phyloP scores from a whole-genome alignment of 2,329 filamentous ascomycete genomes.

The Fusarium praegraminearum region DNA sequence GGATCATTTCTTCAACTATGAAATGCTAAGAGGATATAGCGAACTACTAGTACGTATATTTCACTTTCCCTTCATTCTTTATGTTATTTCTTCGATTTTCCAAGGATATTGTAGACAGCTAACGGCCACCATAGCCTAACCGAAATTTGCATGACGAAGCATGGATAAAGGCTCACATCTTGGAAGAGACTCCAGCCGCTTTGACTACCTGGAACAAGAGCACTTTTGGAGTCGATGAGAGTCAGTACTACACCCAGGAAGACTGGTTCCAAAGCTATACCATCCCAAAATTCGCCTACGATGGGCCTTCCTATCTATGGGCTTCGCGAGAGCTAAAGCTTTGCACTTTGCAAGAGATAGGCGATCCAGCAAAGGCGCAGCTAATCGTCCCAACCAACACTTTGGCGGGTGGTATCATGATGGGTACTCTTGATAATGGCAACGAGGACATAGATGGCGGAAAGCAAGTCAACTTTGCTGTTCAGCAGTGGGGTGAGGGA shows the following conservation, averaged over 20 bases:
- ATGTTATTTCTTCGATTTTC: fast-evolving
- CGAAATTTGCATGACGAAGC: neutral
- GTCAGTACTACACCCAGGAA: neutral
- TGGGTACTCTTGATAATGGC: neutral
- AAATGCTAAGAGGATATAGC: neutral
- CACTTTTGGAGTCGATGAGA: neutral
- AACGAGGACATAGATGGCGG: neutral
- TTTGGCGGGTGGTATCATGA: neutral
- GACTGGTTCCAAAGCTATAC: neutral
- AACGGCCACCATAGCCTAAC: neutral
- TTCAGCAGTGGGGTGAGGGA: slow-evolving; percentile 3
- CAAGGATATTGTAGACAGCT: neutral
- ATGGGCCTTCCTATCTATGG: slow-evolving; percentile 1
- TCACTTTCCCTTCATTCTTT: neutral
- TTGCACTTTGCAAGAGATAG: neutral
- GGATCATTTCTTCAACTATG: slow-evolving; percentile 2
- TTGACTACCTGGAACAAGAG: neutral
- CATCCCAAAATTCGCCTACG: neutral
- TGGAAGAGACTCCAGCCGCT: neutral
- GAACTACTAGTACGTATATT: neutral
- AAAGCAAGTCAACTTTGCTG: neutral
- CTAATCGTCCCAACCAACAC: neutral
- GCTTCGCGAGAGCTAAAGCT: slow-evolving; percentile 3
- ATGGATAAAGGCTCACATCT: neutral
- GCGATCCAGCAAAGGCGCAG: neutral